A percentile compares a stretch with the other conserved stretches of the same genome.
Evolutionary conservation across 164 flowering plant species (phyloP).

Genomic region (Magnolia kwangsiensis): DNA sequence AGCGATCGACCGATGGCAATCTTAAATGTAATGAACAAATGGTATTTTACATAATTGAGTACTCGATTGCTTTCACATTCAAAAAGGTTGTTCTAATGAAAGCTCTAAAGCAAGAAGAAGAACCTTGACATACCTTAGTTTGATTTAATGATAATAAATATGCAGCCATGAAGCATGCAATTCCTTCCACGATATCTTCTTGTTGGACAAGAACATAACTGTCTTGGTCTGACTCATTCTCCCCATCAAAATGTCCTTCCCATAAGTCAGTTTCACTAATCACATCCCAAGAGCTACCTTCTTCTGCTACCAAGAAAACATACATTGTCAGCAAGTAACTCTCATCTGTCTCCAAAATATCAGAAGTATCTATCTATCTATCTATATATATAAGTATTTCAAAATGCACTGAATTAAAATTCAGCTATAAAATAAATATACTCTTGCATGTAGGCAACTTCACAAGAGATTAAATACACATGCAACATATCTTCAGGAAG

Average conservation of each 20-base stretch:
- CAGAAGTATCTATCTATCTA: no score
- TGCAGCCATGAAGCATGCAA: slow-evolving; percentile 94
- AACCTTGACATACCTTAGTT: slow-evolving; percentile 49
- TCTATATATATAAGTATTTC: background rate
- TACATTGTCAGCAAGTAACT: background rate
- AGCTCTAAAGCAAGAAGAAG: background rate
- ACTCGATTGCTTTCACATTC: no score
- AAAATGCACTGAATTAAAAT: background rate
- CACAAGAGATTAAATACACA: no score
- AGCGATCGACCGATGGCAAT: no score
- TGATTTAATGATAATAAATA: slow-evolving; percentile 77
- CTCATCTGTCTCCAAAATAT: background rate
- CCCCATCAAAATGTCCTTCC: slow-evolving; percentile 25
- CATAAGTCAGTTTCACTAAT: slow-evolving; percentile 36
- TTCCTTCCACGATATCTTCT: slow-evolving; percentile 92
- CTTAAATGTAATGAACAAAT: no score
- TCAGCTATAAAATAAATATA: background rate
- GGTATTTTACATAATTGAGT: no score
- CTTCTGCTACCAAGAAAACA: slow-evolving; percentile 42
- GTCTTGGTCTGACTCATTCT: slow-evolving; percentile 43
- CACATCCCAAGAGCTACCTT: slow-evolving; percentile 81
- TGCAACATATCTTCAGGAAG: no score
- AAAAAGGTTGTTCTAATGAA: slow-evolving; percentile 1
- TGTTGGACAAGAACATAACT: slow-evolving; percentile 81
- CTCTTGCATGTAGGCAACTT: background rate